Evolutionary conservation across 2,329 filamentous ascomycete genomes (phyloP).

Genomic region (Colletotrichum magnum): DNA sequence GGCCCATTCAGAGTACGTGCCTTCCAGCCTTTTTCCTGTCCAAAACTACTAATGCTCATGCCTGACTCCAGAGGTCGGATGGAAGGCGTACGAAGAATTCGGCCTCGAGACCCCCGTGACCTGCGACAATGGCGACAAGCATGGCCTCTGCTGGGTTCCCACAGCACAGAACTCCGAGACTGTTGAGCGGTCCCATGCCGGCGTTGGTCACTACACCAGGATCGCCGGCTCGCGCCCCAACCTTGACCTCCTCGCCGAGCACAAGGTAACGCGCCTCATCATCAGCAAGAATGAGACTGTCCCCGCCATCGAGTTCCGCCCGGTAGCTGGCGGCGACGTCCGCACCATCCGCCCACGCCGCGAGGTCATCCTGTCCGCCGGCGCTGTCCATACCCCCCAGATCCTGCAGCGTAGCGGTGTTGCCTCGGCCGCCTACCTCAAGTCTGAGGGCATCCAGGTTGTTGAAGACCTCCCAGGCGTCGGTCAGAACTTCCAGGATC

Average conservation of each 20-base stretch:
- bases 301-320: slow-evolving; percentile 43
- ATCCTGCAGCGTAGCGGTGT: slow-evolving; percentile 67
- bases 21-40: neutral
- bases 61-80: slow-evolving; percentile 33
- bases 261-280: slow-evolving; percentile 47
- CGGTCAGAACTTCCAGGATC: slow-evolving; percentile 64
- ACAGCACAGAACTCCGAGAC: slow-evolving; percentile 48
- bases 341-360: slow-evolving; percentile 48
- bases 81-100: slow-evolving; percentile 44
- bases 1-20: slow-evolving; percentile 46
- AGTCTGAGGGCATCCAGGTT: slow-evolving; percentile 58
- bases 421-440: slow-evolving; percentile 58
- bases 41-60: neutral
- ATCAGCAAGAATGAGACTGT: slow-evolving; percentile 23
- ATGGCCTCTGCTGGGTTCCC: slow-evolving; percentile 50
- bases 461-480: slow-evolving; percentile 63
- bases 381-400: slow-evolving; percentile 65
- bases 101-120: slow-evolving; percentile 44
- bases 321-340: slow-evolving; percentile 42
- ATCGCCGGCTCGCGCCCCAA: slow-evolving; percentile 44
- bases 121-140: slow-evolving; percentile 49
- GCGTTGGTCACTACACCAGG: slow-evolving; percentile 48
- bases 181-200: slow-evolving; percentile 47
- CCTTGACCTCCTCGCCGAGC: slow-evolving; percentile 46
- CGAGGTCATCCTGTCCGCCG: slow-evolving; percentile 65